Evolutionary conservation across 257 asterid species (phyloP).

Genomic region (Cruciata laevipes): DNA sequence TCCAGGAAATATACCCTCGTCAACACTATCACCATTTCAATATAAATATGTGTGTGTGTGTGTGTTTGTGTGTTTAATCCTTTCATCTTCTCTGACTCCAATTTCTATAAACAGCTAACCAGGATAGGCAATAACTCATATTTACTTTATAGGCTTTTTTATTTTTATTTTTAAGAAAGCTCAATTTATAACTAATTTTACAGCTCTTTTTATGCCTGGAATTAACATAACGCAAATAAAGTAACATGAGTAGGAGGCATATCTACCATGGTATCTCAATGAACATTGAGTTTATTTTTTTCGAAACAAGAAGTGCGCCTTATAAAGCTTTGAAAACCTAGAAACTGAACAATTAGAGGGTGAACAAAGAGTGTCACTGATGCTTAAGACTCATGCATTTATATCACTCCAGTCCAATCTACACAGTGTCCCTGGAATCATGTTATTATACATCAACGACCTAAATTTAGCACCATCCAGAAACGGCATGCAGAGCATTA

Average conservation of each 20-base stretch:
- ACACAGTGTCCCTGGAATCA: neutral
- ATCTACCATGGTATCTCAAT: neutral
- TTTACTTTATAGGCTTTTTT: no score
- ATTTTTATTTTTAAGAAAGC: no score
- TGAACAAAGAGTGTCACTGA: neutral
- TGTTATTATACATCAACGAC: neutral
- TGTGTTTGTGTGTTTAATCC: neutral
- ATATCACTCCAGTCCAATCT: neutral
- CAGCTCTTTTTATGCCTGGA: neutral
- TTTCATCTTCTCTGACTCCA: neutral
- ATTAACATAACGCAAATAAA: neutral
- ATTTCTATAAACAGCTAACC: neutral
- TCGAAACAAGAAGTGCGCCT: neutral
- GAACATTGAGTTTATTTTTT: neutral
- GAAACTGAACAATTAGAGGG: neutral
- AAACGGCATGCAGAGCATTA: constrained; percentile 1
- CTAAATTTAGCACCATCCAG: neutral
- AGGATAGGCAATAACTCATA: no score
- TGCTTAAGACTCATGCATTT: neutral
- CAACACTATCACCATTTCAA: neutral
- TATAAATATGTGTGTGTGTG: neutral
- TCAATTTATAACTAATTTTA: neutral
- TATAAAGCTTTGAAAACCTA: neutral
- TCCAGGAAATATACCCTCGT: neutral
- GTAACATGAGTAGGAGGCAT: neutral